A percentile compares a stretch with the other conserved stretches of the same genome.
Conservation (phyloP, 2,329 filamentous ascomycete genomes). For the Knoxdaviesia capensis region DNA sequence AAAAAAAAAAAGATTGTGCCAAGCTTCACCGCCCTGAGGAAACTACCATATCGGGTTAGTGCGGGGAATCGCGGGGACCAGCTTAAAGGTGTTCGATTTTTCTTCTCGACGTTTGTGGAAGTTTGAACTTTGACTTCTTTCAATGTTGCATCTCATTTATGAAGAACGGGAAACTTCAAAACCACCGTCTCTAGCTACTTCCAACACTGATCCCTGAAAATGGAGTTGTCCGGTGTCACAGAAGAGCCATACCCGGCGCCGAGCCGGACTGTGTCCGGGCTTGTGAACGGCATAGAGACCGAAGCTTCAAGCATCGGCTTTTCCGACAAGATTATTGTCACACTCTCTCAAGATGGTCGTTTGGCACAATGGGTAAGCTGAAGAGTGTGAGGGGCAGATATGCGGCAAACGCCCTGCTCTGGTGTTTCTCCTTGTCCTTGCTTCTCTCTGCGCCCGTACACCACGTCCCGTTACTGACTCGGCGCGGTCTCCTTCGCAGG, state of each 20-base stretch:
- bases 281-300: slow-evolving; percentile 49
- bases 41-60: slow-evolving; percentile 13
- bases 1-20: slow-evolving; percentile 13
- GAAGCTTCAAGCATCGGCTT: slow-evolving; percentile 57
- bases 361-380: slow-evolving; percentile 72
- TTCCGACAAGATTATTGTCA: slow-evolving; percentile 78
- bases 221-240: slow-evolving; percentile 10
- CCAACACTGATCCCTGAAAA: no score
- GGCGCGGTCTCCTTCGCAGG: slow-evolving; percentile 19
- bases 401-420: no score
- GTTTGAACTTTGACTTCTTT: no score
- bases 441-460: not conserved
- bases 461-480: not conserved
- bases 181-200: no score
- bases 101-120: no score
- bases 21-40: slow-evolving; percentile 2
- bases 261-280: slow-evolving; percentile 36
- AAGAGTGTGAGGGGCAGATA: no score
- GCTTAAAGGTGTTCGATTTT: no score
- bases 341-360: slow-evolving; percentile 66
- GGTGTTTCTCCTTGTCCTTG: not conserved
- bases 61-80: slow-evolving; percentile 9
- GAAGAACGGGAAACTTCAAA: no score
- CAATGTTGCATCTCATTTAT: no score
- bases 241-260: slow-evolving; percentile 47